A percentile compares a stretch with the other conserved stretches of the same genome.
phyloP scores from a whole-genome alignment of 202 grass and related monocot genomes.

The Dendrocalamus latiflorus region DNA sequence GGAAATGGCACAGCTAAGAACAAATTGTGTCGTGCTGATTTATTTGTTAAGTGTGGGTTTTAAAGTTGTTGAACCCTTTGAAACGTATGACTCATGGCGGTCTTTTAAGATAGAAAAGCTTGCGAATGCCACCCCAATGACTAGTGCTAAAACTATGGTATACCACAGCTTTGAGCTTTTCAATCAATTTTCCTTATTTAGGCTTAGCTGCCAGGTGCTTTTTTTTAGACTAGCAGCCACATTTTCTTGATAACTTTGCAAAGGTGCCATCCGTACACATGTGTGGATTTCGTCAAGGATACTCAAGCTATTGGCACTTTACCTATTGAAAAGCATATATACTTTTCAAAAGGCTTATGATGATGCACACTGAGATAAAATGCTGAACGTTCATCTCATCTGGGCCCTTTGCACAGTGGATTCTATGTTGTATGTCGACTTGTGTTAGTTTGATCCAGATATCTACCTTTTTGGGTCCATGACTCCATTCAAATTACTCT shows the following conservation, averaged over 20 bases:
- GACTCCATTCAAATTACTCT: neutral
- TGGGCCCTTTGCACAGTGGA: conserved; percentile 8
- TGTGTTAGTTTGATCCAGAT: conserved; percentile 4
- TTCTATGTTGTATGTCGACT: neutral
- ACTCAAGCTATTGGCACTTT: conserved; percentile 26
- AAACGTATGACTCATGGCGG: too few relatives aligned
- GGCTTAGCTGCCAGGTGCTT: neutral
- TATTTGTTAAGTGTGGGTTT: too few relatives aligned
- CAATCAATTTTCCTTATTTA: neutral
- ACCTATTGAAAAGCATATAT: conserved; percentile 10
- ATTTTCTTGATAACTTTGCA: conserved; percentile 29
- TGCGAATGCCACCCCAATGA: neutral
- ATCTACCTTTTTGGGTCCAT: neutral
- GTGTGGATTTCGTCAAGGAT: conserved; percentile 38
- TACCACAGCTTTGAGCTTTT: neutral
- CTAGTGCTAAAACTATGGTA: conserved; percentile 4
- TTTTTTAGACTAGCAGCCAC: neutral
- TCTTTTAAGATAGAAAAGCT: too few relatives aligned
- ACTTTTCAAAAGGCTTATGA: conserved; percentile 48
- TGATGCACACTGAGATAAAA: conserved; percentile 48
- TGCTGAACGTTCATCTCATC: conserved; percentile 15
- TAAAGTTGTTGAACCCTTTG: too few relatives aligned
- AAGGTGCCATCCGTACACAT: conserved; percentile 32
- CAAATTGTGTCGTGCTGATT: too few relatives aligned
- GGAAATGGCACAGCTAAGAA: too few relatives aligned